Evolutionary conservation across 2,329 filamentous ascomycete genomes (phyloP), one percentile per base, ranked within the genome.

Genomic region (Thielaviopsis ethacetica): DNA sequence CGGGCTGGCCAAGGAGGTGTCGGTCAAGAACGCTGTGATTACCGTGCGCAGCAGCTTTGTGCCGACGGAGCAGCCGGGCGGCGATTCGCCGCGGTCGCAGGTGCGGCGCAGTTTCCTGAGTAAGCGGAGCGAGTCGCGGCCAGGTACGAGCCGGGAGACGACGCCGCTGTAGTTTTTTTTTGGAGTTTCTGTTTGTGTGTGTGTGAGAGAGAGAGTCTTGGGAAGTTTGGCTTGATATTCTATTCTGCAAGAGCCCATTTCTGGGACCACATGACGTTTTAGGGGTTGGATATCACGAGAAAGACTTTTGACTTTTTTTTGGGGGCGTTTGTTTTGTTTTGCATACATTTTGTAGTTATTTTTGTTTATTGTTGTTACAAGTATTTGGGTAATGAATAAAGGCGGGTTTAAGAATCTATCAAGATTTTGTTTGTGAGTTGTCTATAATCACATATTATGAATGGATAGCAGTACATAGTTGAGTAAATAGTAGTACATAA

Each of bases 1-100:
- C 1, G 81, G 80, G 12, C 75, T 77, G 34, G 85, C 91, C 65
- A 93, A 91, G 75, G 76, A 81, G 49, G 72, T 98, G 57, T 79
- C 75, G 38, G 83, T 91, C 26, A 91, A 91, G 13, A 76, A 73
- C 41, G 90, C 89, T 24, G 78, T 72, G 1, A 84, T 96, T 0
- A 75, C 82, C 0, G 69, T 96, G 53, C 85, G 83, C 73, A 93
- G 85, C 68, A 81, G 75, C 58, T 96, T 95, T 66, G 73, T 74
- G 26, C 71, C 71, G 9, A 63, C 68, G 34, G 70, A 66, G 58
- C 65, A 64, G 26, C 65, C 67, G 66, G 70, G 63, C 10, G 30
- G 30, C 62, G 73, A 75, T 38, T 79, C 75, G 63, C 77, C 78
- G 19, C 75, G 72, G 62, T 65, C 72, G 2, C 67, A 71, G 26